Percentiles rank a stretch among this genome's conserved stretches.
These are phyloP conservation scores for Teunomyces lycoperdinae DNA, from an alignment of 805 yeast species.

Conservation along the genomic window DNA sequence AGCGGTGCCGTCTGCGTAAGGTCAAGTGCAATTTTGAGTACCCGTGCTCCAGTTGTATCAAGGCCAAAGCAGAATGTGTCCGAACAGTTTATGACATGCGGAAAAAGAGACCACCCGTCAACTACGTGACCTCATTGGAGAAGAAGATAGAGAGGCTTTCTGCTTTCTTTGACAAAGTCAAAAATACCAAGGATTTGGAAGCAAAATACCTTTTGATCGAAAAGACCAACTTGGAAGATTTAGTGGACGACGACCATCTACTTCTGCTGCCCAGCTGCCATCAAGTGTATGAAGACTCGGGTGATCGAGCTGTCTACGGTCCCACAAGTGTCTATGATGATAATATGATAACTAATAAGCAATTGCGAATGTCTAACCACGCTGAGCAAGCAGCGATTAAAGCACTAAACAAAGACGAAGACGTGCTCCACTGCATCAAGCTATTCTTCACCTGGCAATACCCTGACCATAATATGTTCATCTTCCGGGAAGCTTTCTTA, in stretches of 20 bases:
- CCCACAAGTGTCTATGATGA: conserved; percentile 46
- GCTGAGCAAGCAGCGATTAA: conserved; percentile 15
- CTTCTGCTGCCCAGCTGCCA: neutral
- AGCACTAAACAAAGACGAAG: conserved; percentile 32
- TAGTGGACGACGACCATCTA: conserved; percentile 5
- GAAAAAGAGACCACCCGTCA: conserved; percentile 48
- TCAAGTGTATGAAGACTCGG: neutral
- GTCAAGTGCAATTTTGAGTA: conserved; percentile 48
- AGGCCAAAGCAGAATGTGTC: conserved; percentile 44
- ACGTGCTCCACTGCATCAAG: conserved; percentile 34
- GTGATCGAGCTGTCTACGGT: conserved; percentile 38
- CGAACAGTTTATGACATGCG: conserved; percentile 48
- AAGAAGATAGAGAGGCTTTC: conserved; percentile 23
- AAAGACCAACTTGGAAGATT: conserved; percentile 15
- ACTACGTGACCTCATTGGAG: conserved; percentile 48
- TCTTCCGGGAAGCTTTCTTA: conserved; percentile 62
- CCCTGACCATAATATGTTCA: conserved; percentile 60
- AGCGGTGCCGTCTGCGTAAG: conserved; percentile 40
- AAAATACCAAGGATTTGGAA: conserved; percentile 14
- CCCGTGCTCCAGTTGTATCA: conserved; percentile 50
- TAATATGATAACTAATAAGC: conserved; percentile 19
- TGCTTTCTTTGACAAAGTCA: conserved; percentile 22
- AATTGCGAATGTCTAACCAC: conserved; percentile 8
- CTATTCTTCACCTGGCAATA: conserved; percentile 63
- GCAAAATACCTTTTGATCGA: conserved; percentile 20